Base-by-base conservation (phyloP, 2,329 filamentous ascomycete genomes). In the Myriosclerotinia duriaeana region DNA sequence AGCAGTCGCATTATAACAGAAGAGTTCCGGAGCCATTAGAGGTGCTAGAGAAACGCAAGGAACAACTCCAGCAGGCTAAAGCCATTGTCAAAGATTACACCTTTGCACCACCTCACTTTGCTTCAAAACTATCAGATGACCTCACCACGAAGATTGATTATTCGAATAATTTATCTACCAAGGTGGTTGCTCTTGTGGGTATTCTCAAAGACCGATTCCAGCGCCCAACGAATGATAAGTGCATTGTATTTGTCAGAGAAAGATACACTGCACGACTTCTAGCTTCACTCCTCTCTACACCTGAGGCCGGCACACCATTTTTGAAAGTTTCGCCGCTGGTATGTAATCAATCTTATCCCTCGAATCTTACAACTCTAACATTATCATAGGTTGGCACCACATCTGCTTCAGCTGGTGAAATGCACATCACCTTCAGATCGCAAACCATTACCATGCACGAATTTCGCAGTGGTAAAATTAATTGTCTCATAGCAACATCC, bases 181-280 rank as follows among this genome's bases (percentile, higher is more conserved):
- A 98, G 76, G 88, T 94, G 0, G 77, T 84, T 5, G 72, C 82
- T 6, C 83, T 98, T 0, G 76, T 86, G 30, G 74, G 80, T 2
- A 85, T 87, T 65, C 80, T 98, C 0, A 75, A 77, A 3, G 77
- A 85, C 9, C 83, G 89, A 60, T 97, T 93, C 72, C 78, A 83
- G 42, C 77, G 81, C 2, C 78, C 80, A 3, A 82, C 81, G 1
- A 81, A 87, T 8, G 81, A 83, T 38, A 87, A 88, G 68, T 96
- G 92, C 74, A 96, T 99, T 65, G 85, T 98, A 0, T 98, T 99
- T 76, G 92, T 96, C 0, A 83, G 92, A 68, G 84, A 89, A 75
- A 84, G 93, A 52, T 87, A 90, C 70, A 94, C 92, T 0, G 94
- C 93, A 0, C 84, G 86, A 22, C 78, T 96, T 20, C 80, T 99